Evolutionary conservation across 129 eudicot genomes (phyloP).

Genomic region (Heracleum sosnowskyi): DNA sequence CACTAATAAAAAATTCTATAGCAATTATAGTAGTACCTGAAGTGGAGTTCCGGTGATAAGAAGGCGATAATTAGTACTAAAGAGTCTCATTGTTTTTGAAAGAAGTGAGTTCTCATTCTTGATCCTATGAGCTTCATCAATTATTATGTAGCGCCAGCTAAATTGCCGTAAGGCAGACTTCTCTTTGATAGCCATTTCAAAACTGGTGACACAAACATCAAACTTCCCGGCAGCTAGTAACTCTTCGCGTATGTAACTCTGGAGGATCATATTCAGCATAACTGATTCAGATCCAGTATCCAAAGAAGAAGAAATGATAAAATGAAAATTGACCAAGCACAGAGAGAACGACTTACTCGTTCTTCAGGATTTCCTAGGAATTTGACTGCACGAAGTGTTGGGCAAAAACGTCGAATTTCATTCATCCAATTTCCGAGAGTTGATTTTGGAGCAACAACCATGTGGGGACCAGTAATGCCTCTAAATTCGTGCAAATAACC

Average conservation of each 20-base stretch:
- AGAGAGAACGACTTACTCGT: conserved; percentile 41
- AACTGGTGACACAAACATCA: conserved; percentile 98
- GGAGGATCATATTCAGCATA: conserved; percentile 15
- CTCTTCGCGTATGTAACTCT: conserved; percentile 88
- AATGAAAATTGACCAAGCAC: not conserved
- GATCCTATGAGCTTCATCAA: conserved; percentile 98
- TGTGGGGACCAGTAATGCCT: conserved; percentile 98
- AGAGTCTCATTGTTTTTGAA: conserved; percentile 95
- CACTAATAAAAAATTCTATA: not conserved
- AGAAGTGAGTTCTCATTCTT: conserved; percentile 96
- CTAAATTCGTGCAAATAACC: conserved; percentile 92
- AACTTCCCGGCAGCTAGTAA: conserved; percentile 94
- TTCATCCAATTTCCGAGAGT: conserved; percentile 99
- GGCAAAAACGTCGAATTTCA: conserved; percentile 92
- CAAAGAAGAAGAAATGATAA: not conserved
- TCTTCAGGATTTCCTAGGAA: conserved; percentile 97
- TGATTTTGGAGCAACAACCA: conserved; percentile 99
- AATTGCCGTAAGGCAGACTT: conserved; percentile 87
- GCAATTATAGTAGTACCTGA: conserved; percentile 44
- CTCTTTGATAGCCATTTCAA: conserved; percentile 98
- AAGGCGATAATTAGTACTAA: conserved; percentile 82
- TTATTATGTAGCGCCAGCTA: conserved; percentile 97
- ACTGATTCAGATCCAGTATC: not conserved
- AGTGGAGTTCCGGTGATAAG: conserved; percentile 98
- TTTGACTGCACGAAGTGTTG: conserved; percentile 77